These are phyloP conservation scores for Aegilops umbellulata DNA, from an alignment of 176 grass and related monocot genomes.

Conservation along the genomic window DNA sequence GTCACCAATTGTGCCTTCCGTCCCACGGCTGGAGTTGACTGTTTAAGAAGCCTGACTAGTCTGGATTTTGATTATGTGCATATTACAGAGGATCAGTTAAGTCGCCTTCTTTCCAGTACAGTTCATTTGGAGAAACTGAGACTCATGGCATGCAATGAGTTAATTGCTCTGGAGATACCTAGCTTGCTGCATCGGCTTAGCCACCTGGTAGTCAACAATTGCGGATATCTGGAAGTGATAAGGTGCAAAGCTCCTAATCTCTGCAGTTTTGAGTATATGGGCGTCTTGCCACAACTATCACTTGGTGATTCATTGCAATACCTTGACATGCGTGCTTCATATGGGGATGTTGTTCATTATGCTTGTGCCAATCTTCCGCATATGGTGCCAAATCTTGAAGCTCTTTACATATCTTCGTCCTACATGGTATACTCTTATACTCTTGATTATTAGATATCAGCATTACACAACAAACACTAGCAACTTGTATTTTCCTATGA, in stretches of 20 bases:
- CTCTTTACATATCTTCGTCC: neutral
- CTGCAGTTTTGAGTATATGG: neutral
- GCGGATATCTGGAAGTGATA: neutral
- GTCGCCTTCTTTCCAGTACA: neutral
- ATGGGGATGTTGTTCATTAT: neutral
- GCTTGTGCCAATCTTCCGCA: neutral
- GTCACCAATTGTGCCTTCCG: neutral
- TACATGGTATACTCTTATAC: neutral
- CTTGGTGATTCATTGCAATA: neutral
- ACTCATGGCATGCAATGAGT: neutral
- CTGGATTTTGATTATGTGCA: neutral
- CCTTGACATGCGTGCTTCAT: neutral
- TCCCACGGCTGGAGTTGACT: neutral
- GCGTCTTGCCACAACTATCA: neutral
- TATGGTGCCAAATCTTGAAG: neutral
- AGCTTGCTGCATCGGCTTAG: neutral
- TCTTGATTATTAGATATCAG: neutral
- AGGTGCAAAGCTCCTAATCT: neutral
- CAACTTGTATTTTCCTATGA: neutral
- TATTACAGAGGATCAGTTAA: neutral
- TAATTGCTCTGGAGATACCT: neutral
- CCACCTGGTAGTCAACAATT: neutral
- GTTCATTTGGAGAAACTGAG: neutral
- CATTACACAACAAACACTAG: neutral
- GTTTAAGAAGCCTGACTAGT: neutral